Percentiles rank a stretch among this genome's conserved stretches.
Conservation (phyloP, 768 basidiomycete genomes). For the Tulasnella sp. region DNA sequence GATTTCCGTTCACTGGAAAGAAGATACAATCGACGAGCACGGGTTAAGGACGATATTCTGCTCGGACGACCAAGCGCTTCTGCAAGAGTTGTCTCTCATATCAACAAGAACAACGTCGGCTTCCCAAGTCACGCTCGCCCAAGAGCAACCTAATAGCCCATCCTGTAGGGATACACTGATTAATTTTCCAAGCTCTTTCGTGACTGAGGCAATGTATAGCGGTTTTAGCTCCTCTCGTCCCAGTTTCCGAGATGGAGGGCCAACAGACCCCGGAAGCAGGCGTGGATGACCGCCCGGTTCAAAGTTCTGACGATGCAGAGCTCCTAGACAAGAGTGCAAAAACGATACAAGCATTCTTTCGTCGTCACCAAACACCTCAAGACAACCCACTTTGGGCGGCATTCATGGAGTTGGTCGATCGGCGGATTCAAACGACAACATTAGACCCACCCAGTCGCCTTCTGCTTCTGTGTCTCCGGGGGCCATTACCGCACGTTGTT, state of each 20-base stretch:
- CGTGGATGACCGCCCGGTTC: background rate
- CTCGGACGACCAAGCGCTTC: background rate
- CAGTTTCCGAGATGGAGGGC: background rate
- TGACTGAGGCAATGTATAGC: background rate
- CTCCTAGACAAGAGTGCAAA: too few species aligned
- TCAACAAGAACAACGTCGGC: too few species aligned
- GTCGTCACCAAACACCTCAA: background rate
- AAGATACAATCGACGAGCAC: background rate
- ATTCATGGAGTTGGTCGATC: background rate
- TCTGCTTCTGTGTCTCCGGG: background rate
- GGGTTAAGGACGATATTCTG: background rate
- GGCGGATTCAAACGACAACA: too few species aligned
- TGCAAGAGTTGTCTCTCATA: background rate
- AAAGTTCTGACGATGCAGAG: too few species aligned
- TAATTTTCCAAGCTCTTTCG: background rate
- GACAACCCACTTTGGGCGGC: background rate
- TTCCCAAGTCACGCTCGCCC: background rate
- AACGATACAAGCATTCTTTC: background rate
- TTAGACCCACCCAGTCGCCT: background rate
- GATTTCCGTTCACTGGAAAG: background rate
- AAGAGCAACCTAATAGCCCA: background rate
- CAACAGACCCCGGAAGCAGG: background rate
- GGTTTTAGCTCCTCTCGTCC: background rate
- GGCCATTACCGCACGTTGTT: background rate
- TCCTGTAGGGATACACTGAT: background rate